phyloP scores from a whole-genome alignment of 75 land plant species.

The Azolla pinnata region DNA sequence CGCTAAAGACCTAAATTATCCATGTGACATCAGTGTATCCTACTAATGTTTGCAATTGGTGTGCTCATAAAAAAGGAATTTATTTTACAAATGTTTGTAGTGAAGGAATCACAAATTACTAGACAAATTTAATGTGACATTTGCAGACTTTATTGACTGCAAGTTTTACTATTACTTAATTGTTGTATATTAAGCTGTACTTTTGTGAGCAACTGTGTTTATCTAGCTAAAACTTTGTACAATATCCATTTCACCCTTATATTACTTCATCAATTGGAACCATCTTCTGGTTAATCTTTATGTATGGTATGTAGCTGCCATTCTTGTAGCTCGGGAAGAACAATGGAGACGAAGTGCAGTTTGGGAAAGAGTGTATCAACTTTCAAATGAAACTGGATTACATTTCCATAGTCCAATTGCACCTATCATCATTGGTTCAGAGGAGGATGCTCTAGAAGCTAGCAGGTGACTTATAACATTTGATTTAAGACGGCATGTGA shows the following conservation, averaged over 20 bases:
- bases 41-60: no score
- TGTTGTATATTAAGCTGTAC: background rate
- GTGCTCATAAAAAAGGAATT: no score
- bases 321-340: constrained; percentile 60
- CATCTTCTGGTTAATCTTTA: background rate
- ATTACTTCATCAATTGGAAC: background rate
- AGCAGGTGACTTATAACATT: constrained; percentile 52
- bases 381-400: constrained; percentile 46
- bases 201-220: background rate
- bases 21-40: no score
- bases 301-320: constrained; percentile 55
- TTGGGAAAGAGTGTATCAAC: constrained; percentile 64
- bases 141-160: no score
- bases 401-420: constrained; percentile 66
- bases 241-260: background rate
- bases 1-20: no score
- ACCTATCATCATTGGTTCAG: constrained; percentile 75
- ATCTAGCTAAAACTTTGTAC: background rate
- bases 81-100: no score
- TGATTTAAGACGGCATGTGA: background rate
- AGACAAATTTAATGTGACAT: no score
- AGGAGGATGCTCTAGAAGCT: constrained; percentile 67
- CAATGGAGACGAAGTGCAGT: constrained; percentile 64
- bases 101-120: no score
- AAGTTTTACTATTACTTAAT: background rate